Percentiles rank a stretch among this genome's conserved stretches.
phyloP scores from a whole-genome alignment of 2,329 filamentous ascomycete species.

The Verticillium zaregamsianum region DNA sequence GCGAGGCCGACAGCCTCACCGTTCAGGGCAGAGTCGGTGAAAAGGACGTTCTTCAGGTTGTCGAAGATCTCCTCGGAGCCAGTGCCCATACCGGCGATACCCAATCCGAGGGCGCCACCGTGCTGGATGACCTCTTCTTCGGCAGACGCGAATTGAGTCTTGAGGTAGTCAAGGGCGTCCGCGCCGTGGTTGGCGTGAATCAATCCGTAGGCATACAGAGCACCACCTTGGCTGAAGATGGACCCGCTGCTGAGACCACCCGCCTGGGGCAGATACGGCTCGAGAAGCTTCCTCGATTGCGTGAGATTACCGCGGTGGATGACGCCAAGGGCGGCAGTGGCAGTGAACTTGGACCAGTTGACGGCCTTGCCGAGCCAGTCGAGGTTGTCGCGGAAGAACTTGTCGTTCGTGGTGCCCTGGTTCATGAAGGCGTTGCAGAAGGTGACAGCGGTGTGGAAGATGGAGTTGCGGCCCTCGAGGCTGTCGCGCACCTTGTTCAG shows the following conservation, averaged over 20 bases:
- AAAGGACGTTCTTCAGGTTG: slow-evolving; percentile 82
- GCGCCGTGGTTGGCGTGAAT: slow-evolving; percentile 98
- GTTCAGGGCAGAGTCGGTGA: slow-evolving; percentile 91
- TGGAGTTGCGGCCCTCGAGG: slow-evolving; percentile 91
- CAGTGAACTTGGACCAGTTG: slow-evolving; percentile 99
- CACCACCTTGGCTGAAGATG: slow-evolving; percentile 92
- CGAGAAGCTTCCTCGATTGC: slow-evolving; percentile 87
- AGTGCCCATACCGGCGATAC: slow-evolving; percentile 96
- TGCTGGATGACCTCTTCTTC: slow-evolving; percentile 95
- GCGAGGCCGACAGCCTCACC: slow-evolving; percentile 93
- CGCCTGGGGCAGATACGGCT: slow-evolving; percentile 85
- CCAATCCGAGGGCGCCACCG: slow-evolving; percentile 88
- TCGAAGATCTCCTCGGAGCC: slow-evolving; percentile 89
- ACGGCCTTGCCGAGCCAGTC: slow-evolving; percentile 98
- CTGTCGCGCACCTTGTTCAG: slow-evolving; percentile 96
- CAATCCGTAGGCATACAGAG: slow-evolving; percentile 88
- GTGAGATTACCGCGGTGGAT: slow-evolving; percentile 94
- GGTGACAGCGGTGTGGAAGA: slow-evolving; percentile 96
- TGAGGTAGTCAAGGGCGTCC: slow-evolving; percentile 78
- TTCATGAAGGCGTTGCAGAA: slow-evolving; percentile 99
- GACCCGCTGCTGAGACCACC: slow-evolving; percentile 74
- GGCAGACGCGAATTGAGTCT: slow-evolving; percentile 68
- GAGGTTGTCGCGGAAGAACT: slow-evolving; percentile 96
- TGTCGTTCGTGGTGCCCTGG: slow-evolving; percentile 94
- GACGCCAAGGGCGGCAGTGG: slow-evolving; percentile 90